Evolutionary conservation across 2,329 filamentous ascomycete species (phyloP).

Genomic region (Ophiosphaerella korrae): DNA sequence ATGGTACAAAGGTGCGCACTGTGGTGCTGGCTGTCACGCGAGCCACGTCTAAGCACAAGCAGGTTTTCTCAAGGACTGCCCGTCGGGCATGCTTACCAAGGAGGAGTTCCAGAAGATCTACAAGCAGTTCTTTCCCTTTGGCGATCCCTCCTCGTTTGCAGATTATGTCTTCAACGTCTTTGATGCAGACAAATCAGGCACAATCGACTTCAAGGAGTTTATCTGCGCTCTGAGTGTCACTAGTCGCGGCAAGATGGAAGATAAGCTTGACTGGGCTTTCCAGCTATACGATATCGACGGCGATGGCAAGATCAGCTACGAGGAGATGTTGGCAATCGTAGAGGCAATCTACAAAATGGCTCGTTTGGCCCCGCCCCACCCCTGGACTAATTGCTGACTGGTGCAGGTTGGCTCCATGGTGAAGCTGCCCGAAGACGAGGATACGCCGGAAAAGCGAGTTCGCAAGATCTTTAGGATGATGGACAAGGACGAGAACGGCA

Average conservation of each 20-base stretch:
- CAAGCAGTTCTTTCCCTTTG: conserved; percentile 98
- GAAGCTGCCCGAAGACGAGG: conserved; percentile 96
- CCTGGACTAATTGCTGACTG: conserved; percentile 18
- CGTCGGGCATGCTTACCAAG: conserved; percentile 94
- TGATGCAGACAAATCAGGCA: conserved; percentile 94
- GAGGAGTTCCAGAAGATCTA: conserved; percentile 99
- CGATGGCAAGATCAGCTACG: conserved; percentile 98
- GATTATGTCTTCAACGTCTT: conserved; percentile 99
- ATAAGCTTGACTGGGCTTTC: conserved; percentile 99
- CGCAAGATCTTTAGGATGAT: conserved; percentile 99
- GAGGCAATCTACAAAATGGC: conserved; percentile 99
- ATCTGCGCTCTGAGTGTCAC: conserved; percentile 98
- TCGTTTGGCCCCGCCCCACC: conserved; percentile 2
- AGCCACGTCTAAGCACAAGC: conserved; percentile 23
- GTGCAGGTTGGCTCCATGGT: conserved; percentile 95
- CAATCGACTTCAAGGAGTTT: conserved; percentile 99
- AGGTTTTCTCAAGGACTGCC: conserved; percentile 99
- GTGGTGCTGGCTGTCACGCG: background rate
- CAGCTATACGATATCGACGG: conserved; percentile 99
- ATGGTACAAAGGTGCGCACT: conserved; percentile 92
- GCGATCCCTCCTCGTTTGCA: conserved; percentile 94
- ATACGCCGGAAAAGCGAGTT: conserved; percentile 97
- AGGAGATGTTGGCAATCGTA: conserved; percentile 98
- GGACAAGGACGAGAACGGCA: conserved; percentile 99
- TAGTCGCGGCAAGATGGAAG: conserved; percentile 97